Evolutionary conservation across 2,329 filamentous ascomycete species (phyloP).

Genomic region (Fusarium brachygibbosum): DNA sequence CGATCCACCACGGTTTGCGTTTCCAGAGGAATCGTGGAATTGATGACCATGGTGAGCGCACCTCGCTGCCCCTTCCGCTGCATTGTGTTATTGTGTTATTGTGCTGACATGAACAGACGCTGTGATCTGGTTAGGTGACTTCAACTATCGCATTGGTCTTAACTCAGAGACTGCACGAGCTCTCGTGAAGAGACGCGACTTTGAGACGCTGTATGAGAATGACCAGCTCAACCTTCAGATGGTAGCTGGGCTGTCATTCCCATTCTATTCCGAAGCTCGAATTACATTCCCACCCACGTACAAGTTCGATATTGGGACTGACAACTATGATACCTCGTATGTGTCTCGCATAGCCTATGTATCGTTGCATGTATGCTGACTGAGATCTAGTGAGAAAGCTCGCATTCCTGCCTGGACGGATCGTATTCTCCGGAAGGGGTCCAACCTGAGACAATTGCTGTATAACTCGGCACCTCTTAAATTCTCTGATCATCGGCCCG

Average conservation of each 20-base stretch:
- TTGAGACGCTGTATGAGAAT: slow-evolving; percentile 87
- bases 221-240: slow-evolving; percentile 98
- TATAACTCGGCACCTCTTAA: slow-evolving; percentile 86
- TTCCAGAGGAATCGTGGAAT: slow-evolving; percentile 94
- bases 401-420: slow-evolving; percentile 98
- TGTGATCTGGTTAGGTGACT: slow-evolving; percentile 96
- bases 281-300: slow-evolving; percentile 95
- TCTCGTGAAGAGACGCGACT: slow-evolving; percentile 78
- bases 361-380: slow-evolving; percentile 31
- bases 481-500: slow-evolving; percentile 97
- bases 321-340: slow-evolving; percentile 91
- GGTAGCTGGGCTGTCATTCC: slow-evolving; percentile 90
- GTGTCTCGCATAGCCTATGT: slow-evolving; percentile 45
- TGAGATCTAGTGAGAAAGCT: slow-evolving; percentile 79
- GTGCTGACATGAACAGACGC: slow-evolving; percentile 62
- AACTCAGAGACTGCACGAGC: slow-evolving; percentile 81
- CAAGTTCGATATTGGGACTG: slow-evolving; percentile 90
- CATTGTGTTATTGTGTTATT: neutral
- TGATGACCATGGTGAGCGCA: slow-evolving; percentile 80
- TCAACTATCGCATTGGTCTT: slow-evolving; percentile 96
- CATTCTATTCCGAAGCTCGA: slow-evolving; percentile 88
- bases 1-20: slow-evolving; percentile 85
- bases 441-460: slow-evolving; percentile 82
- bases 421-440: slow-evolving; percentile 87
- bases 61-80: neutral